Evolutionary conservation across 306 rosid genomes (phyloP), one percentile per base, ranked within the genome.

Genomic region (Vicia villosa): DNA sequence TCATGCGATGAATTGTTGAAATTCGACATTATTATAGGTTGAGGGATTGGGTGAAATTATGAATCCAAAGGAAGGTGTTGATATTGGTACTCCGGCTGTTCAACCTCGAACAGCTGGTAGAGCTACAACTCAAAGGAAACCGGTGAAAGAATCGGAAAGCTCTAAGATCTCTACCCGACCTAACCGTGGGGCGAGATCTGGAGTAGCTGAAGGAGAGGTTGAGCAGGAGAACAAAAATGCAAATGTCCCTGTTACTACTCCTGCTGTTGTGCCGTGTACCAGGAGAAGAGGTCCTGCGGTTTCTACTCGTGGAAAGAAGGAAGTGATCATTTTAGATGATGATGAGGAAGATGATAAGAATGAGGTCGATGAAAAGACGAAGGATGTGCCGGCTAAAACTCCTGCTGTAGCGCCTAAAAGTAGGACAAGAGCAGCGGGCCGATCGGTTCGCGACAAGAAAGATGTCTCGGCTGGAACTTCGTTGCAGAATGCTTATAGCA

Each of bases 1-100:
- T 22, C 17, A 24, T 24, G 24, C 2, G 56, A 19, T 19, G 1
- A 6, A n/a, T 45, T 49, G 55, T 17, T 50, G 26, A 9, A 50
- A 10, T 19, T 50, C 14, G n/a, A n/a, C n/a, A n/a, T n/a, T n/a
- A n/a, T 36, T 56, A 17, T 58, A 94, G 98, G 95, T 94, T 56
- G 98, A 88, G 73, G 98, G 98, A 50, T 73, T 94, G 19, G 96
- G 87, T 4, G 97, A 88, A 3, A 4, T 83, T 8, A 55, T 84
- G 78, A 82, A 80, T 49, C 75, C 80, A 30, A 63, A 17, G 1
- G 80, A 71, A 72, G 64, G 67, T 9, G 83, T 63, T 10, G 83
- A 73, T 26, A 21, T 4, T 1, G 83, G 72, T 74, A 76, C 86
- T 16, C 80, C 87, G 1, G 72, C 58, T 49, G 22, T 38, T 62